Evolutionary conservation across 2,329 filamentous ascomycete genomes (phyloP).

Genomic region (Trichoderma aggressivum): DNA sequence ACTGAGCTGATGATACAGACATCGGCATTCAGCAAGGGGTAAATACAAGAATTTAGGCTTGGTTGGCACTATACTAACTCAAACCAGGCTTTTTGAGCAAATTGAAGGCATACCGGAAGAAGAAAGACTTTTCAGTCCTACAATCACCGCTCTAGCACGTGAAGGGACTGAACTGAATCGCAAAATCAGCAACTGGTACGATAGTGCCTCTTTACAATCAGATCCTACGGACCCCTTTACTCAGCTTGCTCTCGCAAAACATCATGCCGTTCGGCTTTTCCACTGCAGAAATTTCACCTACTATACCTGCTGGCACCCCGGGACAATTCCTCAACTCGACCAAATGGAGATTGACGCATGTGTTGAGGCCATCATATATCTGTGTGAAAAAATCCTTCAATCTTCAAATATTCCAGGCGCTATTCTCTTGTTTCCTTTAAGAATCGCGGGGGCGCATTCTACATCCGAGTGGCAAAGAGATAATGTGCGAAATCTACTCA

Average conservation of each 20-base stretch:
- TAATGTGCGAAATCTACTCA: slow-evolving; percentile 3
- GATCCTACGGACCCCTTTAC: background rate
- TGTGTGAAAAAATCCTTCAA: slow-evolving; percentile 1
- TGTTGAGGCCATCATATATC: background rate
- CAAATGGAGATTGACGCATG: background rate
- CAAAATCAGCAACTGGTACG: background rate
- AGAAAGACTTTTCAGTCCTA: background rate
- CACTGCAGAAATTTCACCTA: slow-evolving; percentile 26
- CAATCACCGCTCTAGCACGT: slow-evolving; percentile 3
- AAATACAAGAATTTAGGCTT: background rate
- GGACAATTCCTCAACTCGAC: slow-evolving; percentile 15
- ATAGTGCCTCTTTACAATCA: background rate
- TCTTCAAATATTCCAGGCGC: slow-evolving; percentile 22
- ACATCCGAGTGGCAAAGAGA: background rate
- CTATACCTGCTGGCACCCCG: slow-evolving; percentile 23
- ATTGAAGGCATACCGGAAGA: slow-evolving; percentile 19
- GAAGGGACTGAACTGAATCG: slow-evolving; percentile 19
- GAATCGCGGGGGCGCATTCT: slow-evolving; percentile 24
- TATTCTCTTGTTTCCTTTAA: slow-evolving; percentile 25
- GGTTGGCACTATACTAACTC: background rate
- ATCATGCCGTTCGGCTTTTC: slow-evolving; percentile 24
- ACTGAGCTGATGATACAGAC: slow-evolving; percentile 19
- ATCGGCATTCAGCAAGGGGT: slow-evolving; percentile 25
- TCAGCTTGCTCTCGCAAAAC: slow-evolving; percentile 19
- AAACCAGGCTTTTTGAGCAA: slow-evolving; percentile 22